phyloP scores from a whole-genome alignment of 352 stramenopile genomes.

The Aphanomyces stellatus region DNA sequence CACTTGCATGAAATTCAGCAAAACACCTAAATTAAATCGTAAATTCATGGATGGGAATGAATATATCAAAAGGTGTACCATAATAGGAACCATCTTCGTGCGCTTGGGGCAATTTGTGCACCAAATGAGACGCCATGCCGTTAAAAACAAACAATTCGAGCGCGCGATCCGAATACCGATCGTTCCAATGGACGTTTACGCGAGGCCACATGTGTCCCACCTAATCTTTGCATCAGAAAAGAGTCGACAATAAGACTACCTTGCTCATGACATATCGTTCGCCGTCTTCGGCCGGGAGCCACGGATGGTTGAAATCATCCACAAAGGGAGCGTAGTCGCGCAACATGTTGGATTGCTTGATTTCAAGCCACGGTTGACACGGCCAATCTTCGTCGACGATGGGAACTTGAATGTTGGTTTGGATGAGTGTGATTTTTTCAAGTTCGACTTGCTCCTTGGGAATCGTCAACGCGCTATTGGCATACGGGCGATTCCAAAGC shows the following conservation, averaged over 20 bases:
- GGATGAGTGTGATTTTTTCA: slow-evolving; percentile 11
- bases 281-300: slow-evolving; percentile 15
- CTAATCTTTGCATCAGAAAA: neutral
- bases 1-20: neutral
- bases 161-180: slow-evolving; percentile 9
- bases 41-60: neutral
- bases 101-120: neutral
- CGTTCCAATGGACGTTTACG: slow-evolving; percentile 9
- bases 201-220: neutral
- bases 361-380: slow-evolving; percentile 15
- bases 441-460: neutral
- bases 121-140: neutral
- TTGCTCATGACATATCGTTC: slow-evolving; percentile 21
- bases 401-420: slow-evolving; percentile 13
- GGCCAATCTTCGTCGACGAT: slow-evolving; percentile 17
- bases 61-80: neutral
- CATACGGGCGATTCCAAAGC: neutral
- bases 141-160: neutral
- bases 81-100: slow-evolving; percentile 5
- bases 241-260: neutral
- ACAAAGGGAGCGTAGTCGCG: slow-evolving; percentile 13
- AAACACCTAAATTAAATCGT: neutral
- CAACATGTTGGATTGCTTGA: slow-evolving; percentile 13
- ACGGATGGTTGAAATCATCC: slow-evolving; percentile 11
- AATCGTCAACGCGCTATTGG: neutral